Evolutionary conservation across 176 grass and related monocot species (phyloP).

Genomic region (Hyparrhenia diplandra): DNA sequence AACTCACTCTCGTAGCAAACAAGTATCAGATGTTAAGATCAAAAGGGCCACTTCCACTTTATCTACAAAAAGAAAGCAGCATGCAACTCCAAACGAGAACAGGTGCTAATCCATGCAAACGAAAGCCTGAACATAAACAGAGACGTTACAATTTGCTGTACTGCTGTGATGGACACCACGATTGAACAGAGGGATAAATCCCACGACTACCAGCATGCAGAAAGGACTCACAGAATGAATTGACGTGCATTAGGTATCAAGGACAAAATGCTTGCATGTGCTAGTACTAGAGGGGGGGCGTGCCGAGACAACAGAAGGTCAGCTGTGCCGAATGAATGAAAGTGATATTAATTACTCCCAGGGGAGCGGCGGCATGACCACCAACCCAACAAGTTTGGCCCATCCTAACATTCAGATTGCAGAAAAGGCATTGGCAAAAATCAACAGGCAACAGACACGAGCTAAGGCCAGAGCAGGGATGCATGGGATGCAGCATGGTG

Average conservation of each 20-base stretch:
- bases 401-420: slow-evolving; percentile 27
- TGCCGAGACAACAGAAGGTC: slow-evolving; percentile 16
- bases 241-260: slow-evolving; percentile 29
- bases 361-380: slow-evolving; percentile 9
- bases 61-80: slow-evolving; percentile 15
- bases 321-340: slow-evolving; percentile 8
- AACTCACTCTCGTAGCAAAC: neutral
- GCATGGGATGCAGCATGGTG: slow-evolving; percentile 36
- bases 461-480: slow-evolving; percentile 30
- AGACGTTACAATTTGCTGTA: slow-evolving; percentile 18
- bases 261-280: slow-evolving; percentile 8
- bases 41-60: neutral
- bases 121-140: slow-evolving; percentile 21
- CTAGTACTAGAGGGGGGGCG: slow-evolving; percentile 18
- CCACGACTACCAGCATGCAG: slow-evolving; percentile 29
- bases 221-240: slow-evolving; percentile 1
- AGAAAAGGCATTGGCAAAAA: slow-evolving; percentile 23
- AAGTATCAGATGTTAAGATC: slow-evolving; percentile 21
- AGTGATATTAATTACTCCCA: slow-evolving; percentile 9
- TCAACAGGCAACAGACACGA: slow-evolving; percentile 10
- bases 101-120: slow-evolving; percentile 15
- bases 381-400: slow-evolving; percentile 7
- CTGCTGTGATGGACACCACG: neutral
- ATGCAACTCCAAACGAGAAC: slow-evolving; percentile 34
- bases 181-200: slow-evolving; percentile 24